Base-by-base conservation (phyloP, 2,329 filamentous ascomycete species). In the Penicillium sp. region DNA sequence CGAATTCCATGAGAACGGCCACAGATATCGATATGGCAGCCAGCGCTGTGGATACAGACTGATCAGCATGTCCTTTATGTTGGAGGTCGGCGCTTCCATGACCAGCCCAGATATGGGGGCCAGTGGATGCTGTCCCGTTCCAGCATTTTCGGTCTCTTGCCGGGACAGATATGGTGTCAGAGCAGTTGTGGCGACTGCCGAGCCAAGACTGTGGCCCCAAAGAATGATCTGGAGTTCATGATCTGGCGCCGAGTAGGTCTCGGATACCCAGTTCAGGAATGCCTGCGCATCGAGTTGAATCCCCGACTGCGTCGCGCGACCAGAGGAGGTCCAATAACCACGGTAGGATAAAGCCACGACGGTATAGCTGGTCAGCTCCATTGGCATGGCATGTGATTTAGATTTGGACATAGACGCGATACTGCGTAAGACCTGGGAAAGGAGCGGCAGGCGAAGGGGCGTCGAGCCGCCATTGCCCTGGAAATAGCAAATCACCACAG, bases 161-260 rank as follows among this genome's bases (percentile, higher is more conserved):
- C 39, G 33, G 1, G 44, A 38, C 71, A 68, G 45, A 63, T 71
- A 63, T 18, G 51, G 55, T 2, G 68, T 74, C 10, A 78, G 75
- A 2, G 83, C 73, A 35, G 77, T 80, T 11, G 80, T 81, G 9
- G 83, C 84, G 28, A 90, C 77, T 1, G 83, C 86, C 17, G 81
- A 78, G 1, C 87, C 86, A 38, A 90, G 80, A 48, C 83, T 87
- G 61, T 90, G 86, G 0, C 86, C 86, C 85, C 86, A 90, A 8
- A 90, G 64, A 1, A 88, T 56, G 1, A 87, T 45, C 20, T 53
- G 48, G 1, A 60, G 48, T 21, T 58, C 39, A 1, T 36, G 50
- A 10, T 48, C 29, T n/a, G 45, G 46, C 3, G 43, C 15, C 0
- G 36, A 15, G 35, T 73, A 69, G 0, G 54, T 63, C 13, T 74